phyloP scores from a whole-genome alignment of 345 rosid species.

The Gossypium ekmanianum region DNA sequence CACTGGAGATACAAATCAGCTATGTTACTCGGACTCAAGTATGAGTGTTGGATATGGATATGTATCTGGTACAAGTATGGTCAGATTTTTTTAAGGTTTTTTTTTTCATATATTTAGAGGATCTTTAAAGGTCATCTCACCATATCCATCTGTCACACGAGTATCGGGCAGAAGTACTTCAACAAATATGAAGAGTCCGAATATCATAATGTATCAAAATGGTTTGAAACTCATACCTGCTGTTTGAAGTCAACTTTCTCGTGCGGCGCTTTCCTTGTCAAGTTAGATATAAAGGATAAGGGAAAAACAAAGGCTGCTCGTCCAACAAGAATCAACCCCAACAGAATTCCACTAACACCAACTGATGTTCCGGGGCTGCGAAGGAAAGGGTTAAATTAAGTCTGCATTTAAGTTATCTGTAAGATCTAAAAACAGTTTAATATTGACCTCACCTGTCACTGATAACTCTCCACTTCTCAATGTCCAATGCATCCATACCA shows the following conservation, averaged over 20 bases:
- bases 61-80: too few species aligned
- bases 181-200: too few species aligned
- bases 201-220: neutral
- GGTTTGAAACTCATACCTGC: constrained; percentile 46
- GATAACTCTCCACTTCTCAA: constrained; percentile 78
- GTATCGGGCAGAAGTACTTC: too few species aligned
- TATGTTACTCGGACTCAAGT: neutral
- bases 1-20: neutral
- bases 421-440: neutral
- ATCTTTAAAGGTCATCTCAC: too few species aligned
- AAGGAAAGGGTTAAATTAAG: constrained; percentile 12
- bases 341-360: constrained; percentile 68
- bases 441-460: constrained; percentile 58
- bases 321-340: constrained; percentile 75
- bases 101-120: too few species aligned
- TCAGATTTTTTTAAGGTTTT: too few species aligned
- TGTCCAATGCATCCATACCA: constrained; percentile 97
- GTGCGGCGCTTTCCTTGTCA: constrained; percentile 51
- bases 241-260: constrained; percentile 58
- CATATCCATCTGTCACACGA: too few species aligned
- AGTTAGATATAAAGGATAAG: constrained; percentile 75
- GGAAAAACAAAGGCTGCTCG: constrained; percentile 90
- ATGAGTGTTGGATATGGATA: too few species aligned
- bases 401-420: neutral
- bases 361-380: constrained; percentile 72